These are phyloP conservation scores for Rhododendron vialii DNA, from an alignment of 148 eudicot genomes.

Conservation along the genomic window DNA sequence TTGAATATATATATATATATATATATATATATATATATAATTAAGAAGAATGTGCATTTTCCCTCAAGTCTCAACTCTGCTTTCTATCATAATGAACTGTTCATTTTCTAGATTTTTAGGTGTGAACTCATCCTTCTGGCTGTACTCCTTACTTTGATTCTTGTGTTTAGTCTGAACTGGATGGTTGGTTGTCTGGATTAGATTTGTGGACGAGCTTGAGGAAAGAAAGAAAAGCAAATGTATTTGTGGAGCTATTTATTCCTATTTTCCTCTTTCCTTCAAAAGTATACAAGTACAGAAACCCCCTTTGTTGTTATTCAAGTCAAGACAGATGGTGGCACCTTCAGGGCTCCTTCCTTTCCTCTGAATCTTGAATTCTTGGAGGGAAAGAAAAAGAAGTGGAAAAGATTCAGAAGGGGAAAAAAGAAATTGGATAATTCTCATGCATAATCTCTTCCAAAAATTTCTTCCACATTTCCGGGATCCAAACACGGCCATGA, in stretches of 20 bases:
- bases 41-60: no score
- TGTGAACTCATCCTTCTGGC: not conserved
- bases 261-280: not conserved
- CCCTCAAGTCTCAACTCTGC: no score
- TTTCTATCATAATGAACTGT: not conserved
- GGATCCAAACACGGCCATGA: not conserved
- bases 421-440: not conserved
- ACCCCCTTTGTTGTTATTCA: not conserved
- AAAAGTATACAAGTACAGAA: not conserved
- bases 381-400: not conserved
- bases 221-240: not conserved
- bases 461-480: not conserved
- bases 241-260: not conserved
- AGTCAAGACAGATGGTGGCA: not conserved
- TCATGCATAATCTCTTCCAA: not conserved
- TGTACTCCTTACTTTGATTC: not conserved
- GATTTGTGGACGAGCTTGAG: not conserved
- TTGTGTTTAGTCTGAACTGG: not conserved
- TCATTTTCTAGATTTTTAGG: not conserved
- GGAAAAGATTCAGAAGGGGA: not conserved
- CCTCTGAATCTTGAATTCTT: not conserved
- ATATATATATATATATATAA: no score
- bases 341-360: constrained; percentile 6
- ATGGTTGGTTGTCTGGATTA: not conserved
- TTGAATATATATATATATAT: no score